Evolutionary conservation across 495 filamentous ascomycete species (phyloP), one percentile per base, ranked within the genome.

Genomic region (Halenospora varia): DNA sequence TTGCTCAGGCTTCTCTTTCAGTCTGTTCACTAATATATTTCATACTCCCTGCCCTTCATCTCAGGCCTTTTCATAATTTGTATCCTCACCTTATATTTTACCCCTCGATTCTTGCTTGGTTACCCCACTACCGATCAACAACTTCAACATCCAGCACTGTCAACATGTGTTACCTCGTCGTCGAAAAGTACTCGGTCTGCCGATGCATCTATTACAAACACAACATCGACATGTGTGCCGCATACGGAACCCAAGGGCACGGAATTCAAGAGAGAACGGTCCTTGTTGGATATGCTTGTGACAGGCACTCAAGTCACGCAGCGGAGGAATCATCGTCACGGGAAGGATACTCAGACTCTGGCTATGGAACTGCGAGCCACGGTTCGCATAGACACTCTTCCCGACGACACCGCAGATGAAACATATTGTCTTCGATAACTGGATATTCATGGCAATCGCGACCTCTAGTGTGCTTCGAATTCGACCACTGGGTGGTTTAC

Each of bases 121-220:
- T 22, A 55, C 56, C 51, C 52, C 51, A n/a, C 61, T 49, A 53
- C 26, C 41, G n/a, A 46, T 20, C 46, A 17, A 48, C 49, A 41
- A 40, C 52, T 19, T 52, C 48, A 10, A 42, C 51, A 50, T 18
- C 44, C 55, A 47, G 2, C 53, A 18, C 39, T 48, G 40, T 53
- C 51, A 65, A 22, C 17, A 91, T 92, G 88, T 92, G 88, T 67
- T 84, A 84, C 67, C 78, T 86, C 68, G 71, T 91, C 57, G 73
- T 89, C 64, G 88, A 92, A 68, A 82, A 85, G 29, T 94, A 86
- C 71, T 80, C 88, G 6, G 89, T 85, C 55, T 94, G 89, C 80
- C 76, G 82, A 55, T 94, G 89, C 68, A 72, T 90, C 65, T 94
- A 94, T 75, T 88, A 89, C 75, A 76, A 82, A 54, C 90, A 94